Evolutionary conservation across 1,284 basidiomycete genomes (phyloP), one percentile per base, ranked within the genome.

Genomic region (Puccinia polysora): DNA sequence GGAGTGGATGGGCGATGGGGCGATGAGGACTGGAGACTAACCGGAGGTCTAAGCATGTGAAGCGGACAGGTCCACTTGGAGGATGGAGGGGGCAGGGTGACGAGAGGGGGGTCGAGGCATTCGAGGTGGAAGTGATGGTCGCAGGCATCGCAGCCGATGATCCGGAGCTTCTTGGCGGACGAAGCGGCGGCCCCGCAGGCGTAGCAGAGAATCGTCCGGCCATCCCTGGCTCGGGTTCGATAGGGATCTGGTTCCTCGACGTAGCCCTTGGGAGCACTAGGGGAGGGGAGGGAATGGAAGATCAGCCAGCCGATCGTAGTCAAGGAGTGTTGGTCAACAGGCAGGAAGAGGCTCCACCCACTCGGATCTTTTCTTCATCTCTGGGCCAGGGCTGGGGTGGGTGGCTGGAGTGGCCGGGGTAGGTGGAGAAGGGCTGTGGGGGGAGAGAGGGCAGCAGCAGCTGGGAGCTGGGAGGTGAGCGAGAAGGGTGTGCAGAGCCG

Each of bases 61-160:
- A 71, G 36, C 30, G 69, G 69, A 28, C 69, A 71, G 18, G 55
- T 45, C 69, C 69, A 71, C 58, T 71, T 71, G 47, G 36, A 32
- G 28, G 59, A 38, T 10, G 38, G 25, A 20, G 59, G 23, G 34
- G 69, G 59, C 49, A 45, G 58, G 15, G 59, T 28, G 34, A 71
- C 69, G 49, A 71, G 59, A n/a, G 69, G 69, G 2, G 69, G 69
- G 40, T 71, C 50, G 4, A 71, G 23, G 30, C 69, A 71, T 28
- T 71, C 69, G 32, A 71, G 40, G 43, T 71, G 69, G 40, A 71
- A 71, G 69, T 63, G 47, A 32, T 47, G 18, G 40, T 64, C 32
- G 28, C 69, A 71, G 5, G 49, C 59, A 20, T 55, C 59, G 52
- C 69, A 71, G n/a, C 49, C 50, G 25, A 71, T 62, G 3, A 71